Conservation (phyloP, 805 yeast species). For the Ogataea trehalophila region DNA sequence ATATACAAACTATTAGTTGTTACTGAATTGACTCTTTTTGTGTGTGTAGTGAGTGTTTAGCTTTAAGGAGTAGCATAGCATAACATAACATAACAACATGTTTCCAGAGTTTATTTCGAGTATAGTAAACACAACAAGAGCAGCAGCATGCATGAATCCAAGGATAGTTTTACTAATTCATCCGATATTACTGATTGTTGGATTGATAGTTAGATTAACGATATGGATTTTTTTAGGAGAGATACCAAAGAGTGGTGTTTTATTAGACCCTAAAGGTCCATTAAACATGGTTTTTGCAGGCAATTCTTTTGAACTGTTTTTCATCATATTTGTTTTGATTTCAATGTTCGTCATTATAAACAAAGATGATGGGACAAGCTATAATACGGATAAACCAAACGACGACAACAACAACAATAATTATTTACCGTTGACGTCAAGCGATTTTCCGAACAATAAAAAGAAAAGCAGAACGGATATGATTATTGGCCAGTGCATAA, state of each 20-base stretch:
- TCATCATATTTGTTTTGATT: slow-evolving; percentile 6
- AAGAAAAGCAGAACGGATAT: slow-evolving; percentile 2
- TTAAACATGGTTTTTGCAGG: slow-evolving; percentile 27
- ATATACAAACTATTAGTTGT: too few relatives aligned
- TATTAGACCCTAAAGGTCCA: slow-evolving; percentile 22
- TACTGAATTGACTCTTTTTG: too few relatives aligned
- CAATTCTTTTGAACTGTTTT: slow-evolving; percentile 25
- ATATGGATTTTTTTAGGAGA: background rate
- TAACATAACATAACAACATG: too few relatives aligned
- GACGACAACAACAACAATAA: background rate
- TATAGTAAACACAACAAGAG: too few relatives aligned
- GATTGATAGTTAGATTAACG: slow-evolving; percentile 5
- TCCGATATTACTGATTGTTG: slow-evolving; percentile 12
- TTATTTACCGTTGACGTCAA: slow-evolving; percentile 12
- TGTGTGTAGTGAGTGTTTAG: too few relatives aligned
- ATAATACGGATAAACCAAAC: background rate
- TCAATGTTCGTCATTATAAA: slow-evolving; percentile 6
- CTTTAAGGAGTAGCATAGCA: too few relatives aligned
- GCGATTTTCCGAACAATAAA: slow-evolving; percentile 3
- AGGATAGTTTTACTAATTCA: slow-evolving; percentile 5
- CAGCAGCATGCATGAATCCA: background rate
- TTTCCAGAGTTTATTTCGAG: too few relatives aligned
- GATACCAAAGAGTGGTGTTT: slow-evolving; percentile 6
- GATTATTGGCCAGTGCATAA: slow-evolving; percentile 13
- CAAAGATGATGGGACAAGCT: background rate